Evolutionary conservation across 805 yeast genomes (phyloP), one percentile per base, ranked within the genome.

Genomic region (Nakazawaea laoshanensis): DNA sequence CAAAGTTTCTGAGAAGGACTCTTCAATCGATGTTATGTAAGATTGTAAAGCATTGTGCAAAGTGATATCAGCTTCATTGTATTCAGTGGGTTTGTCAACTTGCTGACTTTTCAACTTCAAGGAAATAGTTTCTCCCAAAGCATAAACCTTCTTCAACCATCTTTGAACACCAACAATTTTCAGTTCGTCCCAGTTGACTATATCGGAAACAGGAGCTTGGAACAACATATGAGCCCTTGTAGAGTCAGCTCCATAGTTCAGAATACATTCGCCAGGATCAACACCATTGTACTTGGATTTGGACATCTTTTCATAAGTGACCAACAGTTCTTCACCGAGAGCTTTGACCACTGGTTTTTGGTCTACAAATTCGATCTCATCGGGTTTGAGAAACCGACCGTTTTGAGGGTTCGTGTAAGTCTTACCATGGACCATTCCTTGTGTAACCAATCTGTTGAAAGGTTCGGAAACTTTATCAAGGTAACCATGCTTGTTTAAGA

Each of bases 401-500:
- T 69, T 78, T 1, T 52, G 55, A 3, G 95, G 92, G 42, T 88
- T 79, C 6, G 64, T 61, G 44, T 52, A 83, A 0, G 98, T 92
- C 48, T 73, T 76, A 3, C 96, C 97, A 40, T 89, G 96, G 3
- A 92, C 98, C 98, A 92, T 92, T 12, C 98, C 98, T 53, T 89
- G 97, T 2, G 96, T 88, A 2, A 89, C 77, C 22, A 92, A 63
- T 39, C 70, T 70, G 36, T 61, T 68, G 48, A 92, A 75, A 2
- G 98, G 98, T 49, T 92, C 98, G 16, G 84, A 86, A 3, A 58
- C 57, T 30, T 61, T 43, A 2, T 53, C 50, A 88, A 94, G 86
- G 41, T 67, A 47, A 2, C 86, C 87, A 21, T 66, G 65, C 16
- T 73, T 67, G 10, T 72, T 69, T 22, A 89, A 52, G 45, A 89